phyloP scores from a whole-genome alignment of 1,139 yeast genomes.

The Kodamaea alishanica region DNA sequence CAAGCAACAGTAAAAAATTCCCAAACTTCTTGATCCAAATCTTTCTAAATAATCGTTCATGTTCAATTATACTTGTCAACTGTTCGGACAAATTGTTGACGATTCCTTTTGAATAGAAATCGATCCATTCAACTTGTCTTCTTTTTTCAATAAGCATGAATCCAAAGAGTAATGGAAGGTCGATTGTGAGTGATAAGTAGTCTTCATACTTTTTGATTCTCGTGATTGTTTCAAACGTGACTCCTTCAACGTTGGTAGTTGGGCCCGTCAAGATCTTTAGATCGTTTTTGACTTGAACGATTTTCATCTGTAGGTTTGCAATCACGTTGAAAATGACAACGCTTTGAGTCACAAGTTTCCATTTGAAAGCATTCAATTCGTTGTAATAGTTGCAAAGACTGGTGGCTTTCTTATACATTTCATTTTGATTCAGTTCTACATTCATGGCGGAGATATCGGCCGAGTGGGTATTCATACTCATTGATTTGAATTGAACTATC shows the following conservation, averaged over 20 bases:
- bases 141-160: conserved; percentile 65
- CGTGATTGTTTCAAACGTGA: conserved; percentile 25
- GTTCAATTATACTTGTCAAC: conserved; percentile 53
- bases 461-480: background rate
- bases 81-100: conserved; percentile 56
- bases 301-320: conserved; percentile 39
- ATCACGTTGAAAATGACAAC: conserved; percentile 28
- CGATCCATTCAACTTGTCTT: conserved; percentile 67
- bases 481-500: conserved; percentile 25
- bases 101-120: conserved; percentile 47
- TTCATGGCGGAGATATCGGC: too few relatives aligned
- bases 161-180: conserved; percentile 80
- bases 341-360: conserved; percentile 22
- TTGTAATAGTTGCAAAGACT: conserved; percentile 14
- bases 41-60: conserved; percentile 54
- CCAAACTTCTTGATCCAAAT: conserved; percentile 68
- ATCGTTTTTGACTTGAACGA: conserved; percentile 34
- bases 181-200: conserved; percentile 54
- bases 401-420: conserved; percentile 13
- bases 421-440: too few relatives aligned
- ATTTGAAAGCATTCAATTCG: conserved; percentile 25
- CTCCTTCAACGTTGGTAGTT: conserved; percentile 7
- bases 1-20: conserved; percentile 34
- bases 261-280: conserved; percentile 20
- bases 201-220: conserved; percentile 41